A percentile compares a stretch with the other conserved stretches of the same genome.
Evolutionary conservation across 2,329 filamentous ascomycete species (phyloP).

Genomic region (Exserohilum rostratum): DNA sequence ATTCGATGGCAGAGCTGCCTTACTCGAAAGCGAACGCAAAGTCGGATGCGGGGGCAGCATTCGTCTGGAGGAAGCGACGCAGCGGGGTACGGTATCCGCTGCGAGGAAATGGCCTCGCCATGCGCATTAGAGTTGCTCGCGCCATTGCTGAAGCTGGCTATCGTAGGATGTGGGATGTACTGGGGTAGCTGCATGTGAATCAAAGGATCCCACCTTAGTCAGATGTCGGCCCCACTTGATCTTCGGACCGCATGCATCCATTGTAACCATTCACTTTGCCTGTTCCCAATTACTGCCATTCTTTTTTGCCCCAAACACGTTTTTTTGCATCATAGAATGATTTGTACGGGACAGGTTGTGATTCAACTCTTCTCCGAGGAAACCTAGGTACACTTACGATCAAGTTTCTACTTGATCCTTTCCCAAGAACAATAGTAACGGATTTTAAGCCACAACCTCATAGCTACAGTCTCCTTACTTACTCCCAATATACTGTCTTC

Average conservation of each 20-base stretch:
- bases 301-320: background rate
- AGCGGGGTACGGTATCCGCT: constrained; percentile 11
- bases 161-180: constrained; percentile 1
- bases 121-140: constrained; percentile 13
- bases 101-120: constrained; percentile 27
- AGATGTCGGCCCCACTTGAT: background rate
- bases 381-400: too few species aligned
- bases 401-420: too few species aligned
- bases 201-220: background rate
- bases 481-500: background rate
- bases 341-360: too few species aligned
- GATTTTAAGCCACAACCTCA: background rate
- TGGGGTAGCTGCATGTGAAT: background rate
- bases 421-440: background rate
- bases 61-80: constrained; percentile 36
- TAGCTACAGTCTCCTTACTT: background rate
- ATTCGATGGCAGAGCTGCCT: constrained; percentile 30
- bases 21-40: constrained; percentile 66
- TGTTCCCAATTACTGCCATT: background rate
- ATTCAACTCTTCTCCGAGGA: too few species aligned
- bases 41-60: constrained; percentile 52
- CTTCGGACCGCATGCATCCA: background rate
- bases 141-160: constrained; percentile 3
- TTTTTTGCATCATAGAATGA: too few species aligned
- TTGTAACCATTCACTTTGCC: background rate